Percentiles rank a stretch among this genome's conserved stretches.
phyloP scores from a whole-genome alignment of 2,329 filamentous ascomycete species.

The Ceratocystiopsis minuta region DNA sequence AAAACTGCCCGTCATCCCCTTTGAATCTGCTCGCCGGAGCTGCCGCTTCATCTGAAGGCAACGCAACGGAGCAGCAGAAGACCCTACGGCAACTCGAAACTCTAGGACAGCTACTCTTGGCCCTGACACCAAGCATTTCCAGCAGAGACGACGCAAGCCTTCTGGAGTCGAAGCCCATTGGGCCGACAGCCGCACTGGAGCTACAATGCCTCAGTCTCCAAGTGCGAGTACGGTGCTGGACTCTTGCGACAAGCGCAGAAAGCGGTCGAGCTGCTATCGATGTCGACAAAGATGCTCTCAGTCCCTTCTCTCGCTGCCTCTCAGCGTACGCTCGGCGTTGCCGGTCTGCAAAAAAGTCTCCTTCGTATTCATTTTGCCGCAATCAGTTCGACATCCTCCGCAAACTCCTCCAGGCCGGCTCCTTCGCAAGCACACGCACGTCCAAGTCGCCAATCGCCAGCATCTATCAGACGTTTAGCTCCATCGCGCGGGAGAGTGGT shows the following conservation, averaged over 20 bases:
- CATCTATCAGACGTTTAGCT: conserved; percentile 33
- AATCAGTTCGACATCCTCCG: conserved; percentile 20
- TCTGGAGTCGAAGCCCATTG: conserved; percentile 32
- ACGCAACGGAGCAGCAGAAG: conserved; percentile 32
- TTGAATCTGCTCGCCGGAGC: conserved; percentile 31
- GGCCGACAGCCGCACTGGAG: conserved; percentile 38
- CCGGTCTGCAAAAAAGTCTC: conserved; percentile 12
- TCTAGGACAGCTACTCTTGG: conserved; percentile 45
- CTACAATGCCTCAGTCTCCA: conserved; percentile 47
- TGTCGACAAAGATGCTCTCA: conserved; percentile 44
- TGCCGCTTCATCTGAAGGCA: conserved; percentile 13
- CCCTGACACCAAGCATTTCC: conserved; percentile 49
- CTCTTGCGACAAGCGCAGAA: conserved; percentile 28
- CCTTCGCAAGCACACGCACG: conserved; percentile 16
- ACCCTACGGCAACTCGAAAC: conserved; percentile 47
- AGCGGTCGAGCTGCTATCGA: conserved; percentile 28
- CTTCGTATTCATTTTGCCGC: conserved; percentile 22
- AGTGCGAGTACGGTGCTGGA: conserved; percentile 48
- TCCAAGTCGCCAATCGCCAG: conserved; percentile 25
- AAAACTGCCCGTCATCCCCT: conserved; percentile 36
- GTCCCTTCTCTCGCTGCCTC: conserved; percentile 45
- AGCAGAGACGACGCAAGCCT: conserved; percentile 40
- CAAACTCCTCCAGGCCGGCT: conserved; percentile 15
- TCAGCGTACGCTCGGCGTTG: conserved; percentile 40
- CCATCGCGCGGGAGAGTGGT: conserved; percentile 25